Percentiles rank a stretch among this genome's conserved stretches.
Evolutionary conservation across 2,329 filamentous ascomycete species (phyloP).

Genomic region (Acrodontium crateriforme): DNA sequence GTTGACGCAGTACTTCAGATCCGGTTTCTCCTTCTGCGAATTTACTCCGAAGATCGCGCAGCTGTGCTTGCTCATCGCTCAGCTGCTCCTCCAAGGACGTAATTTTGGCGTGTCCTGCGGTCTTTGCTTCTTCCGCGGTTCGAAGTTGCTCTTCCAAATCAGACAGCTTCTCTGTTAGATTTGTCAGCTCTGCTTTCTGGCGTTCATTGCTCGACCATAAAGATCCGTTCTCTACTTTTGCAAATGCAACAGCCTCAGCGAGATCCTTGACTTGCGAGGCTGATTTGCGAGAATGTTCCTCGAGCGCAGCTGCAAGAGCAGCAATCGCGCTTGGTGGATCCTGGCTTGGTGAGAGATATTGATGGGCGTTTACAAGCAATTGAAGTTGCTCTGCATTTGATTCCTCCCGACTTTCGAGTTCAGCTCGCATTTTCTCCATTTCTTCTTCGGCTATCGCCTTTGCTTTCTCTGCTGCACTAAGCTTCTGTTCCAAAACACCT

Average conservation of each 20-base stretch:
- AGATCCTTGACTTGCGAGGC: constrained; percentile 32
- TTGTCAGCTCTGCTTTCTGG: constrained; percentile 22
- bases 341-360: constrained; percentile 23
- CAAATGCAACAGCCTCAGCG: constrained; percentile 32
- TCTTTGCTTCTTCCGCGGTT: constrained; percentile 29
- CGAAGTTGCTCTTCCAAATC: constrained; percentile 25
- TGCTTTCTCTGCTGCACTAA: constrained; percentile 20
- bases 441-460: constrained; percentile 20
- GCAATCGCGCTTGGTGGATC: constrained; percentile 24
- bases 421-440: constrained; percentile 40
- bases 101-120: constrained; percentile 34
- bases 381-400: constrained; percentile 19
- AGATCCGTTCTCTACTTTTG: constrained; percentile 32
- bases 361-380: constrained; percentile 23
- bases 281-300: constrained; percentile 30
- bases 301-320: constrained; percentile 28
- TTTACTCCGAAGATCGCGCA: constrained; percentile 53
- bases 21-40: constrained; percentile 75
- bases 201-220: constrained; percentile 26
- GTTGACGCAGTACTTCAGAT: constrained; percentile 62
- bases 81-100: constrained; percentile 37
- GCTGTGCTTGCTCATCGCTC: constrained; percentile 54
- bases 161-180: constrained; percentile 17
- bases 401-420: constrained; percentile 42
- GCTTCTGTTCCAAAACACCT: constrained; percentile 42